Percentiles rank a stretch among this genome's conserved stretches.
These are phyloP conservation scores for Thelonectria discophora DNA, from an alignment of 2,329 filamentous ascomycete genomes.

Conservation along the genomic window DNA sequence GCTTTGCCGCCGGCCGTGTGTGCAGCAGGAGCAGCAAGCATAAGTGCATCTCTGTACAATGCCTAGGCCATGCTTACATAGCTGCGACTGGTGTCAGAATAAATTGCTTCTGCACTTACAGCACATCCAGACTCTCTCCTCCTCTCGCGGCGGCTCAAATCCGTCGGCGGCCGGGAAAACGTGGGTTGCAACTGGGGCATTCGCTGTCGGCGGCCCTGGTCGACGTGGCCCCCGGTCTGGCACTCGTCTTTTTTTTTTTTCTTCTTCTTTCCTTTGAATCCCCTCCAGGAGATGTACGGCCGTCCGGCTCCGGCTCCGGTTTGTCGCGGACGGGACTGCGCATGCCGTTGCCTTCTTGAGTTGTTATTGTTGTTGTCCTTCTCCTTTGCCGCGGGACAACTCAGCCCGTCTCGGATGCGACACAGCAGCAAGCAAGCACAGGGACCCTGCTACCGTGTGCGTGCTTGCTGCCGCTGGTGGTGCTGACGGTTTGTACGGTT, in stretches of 20 bases:
- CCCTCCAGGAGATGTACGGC: no score
- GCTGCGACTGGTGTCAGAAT: slow-evolving; percentile 2
- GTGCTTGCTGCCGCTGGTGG: neutral
- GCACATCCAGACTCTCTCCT: neutral
- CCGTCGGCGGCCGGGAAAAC: slow-evolving; percentile 32
- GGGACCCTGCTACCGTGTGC: neutral
- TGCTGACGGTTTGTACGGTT: slow-evolving; percentile 3
- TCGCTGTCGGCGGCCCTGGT: slow-evolving; percentile 32
- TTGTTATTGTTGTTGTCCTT: neutral
- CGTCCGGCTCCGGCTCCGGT: slow-evolving; percentile 29
- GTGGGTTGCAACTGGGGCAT: slow-evolving; percentile 31
- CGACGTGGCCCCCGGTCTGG: slow-evolving; percentile 32
- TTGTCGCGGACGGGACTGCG: slow-evolving; percentile 3
- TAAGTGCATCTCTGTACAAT: no score
- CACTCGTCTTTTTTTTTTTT: slow-evolving; percentile 30
- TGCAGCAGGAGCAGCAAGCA: slow-evolving; percentile 15
- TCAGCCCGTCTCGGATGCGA: slow-evolving; percentile 28
- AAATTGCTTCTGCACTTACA: neutral
- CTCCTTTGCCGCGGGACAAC: slow-evolving; percentile 32
- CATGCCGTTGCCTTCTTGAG: neutral
- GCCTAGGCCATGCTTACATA: no score
- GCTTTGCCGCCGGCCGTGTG: slow-evolving; percentile 20
- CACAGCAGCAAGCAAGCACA: slow-evolving; percentile 7
- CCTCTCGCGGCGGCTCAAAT: slow-evolving; percentile 23
- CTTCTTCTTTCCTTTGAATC: no score